Evolutionary conservation across 441 rosid genomes (phyloP).

Genomic region (Gossypium trilobum): DNA sequence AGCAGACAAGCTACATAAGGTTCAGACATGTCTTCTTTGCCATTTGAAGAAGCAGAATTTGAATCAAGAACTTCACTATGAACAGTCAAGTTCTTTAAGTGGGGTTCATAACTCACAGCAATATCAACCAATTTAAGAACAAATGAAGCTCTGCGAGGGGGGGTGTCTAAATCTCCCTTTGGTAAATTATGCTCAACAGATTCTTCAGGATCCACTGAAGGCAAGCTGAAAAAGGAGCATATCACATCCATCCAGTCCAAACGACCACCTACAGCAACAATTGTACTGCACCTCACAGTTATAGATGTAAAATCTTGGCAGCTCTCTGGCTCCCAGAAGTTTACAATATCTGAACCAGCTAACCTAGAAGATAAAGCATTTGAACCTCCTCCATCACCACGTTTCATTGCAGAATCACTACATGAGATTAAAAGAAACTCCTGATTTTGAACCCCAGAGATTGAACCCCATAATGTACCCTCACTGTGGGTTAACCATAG

Average conservation of each 20-base stretch:
- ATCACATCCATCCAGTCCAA: slow-evolving; percentile 81
- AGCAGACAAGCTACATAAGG: slow-evolving; percentile 57
- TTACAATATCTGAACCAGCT: slow-evolving; percentile 80
- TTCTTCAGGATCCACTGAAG: slow-evolving; percentile 33
- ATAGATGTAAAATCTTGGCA: slow-evolving; percentile 46
- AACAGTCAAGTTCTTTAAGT: slow-evolving; percentile 30
- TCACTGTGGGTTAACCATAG: slow-evolving; percentile 82
- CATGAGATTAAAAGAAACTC: slow-evolving; percentile 77
- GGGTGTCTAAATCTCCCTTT: slow-evolving; percentile 25
- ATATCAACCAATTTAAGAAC: slow-evolving; percentile 71
- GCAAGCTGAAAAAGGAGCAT: slow-evolving; percentile 58
- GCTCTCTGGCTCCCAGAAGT: slow-evolving; percentile 55
- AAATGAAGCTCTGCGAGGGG: slow-evolving; percentile 46
- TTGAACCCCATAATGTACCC: slow-evolving; percentile 70
- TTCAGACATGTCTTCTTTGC: slow-evolving; percentile 23
- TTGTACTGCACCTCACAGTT: slow-evolving; percentile 64
- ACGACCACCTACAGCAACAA: slow-evolving; percentile 87
- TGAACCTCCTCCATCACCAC: slow-evolving; percentile 95
- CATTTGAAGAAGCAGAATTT: slow-evolving; percentile 25
- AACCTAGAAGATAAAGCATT: slow-evolving; percentile 72
- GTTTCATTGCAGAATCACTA: slow-evolving; percentile 71
- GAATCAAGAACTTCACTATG: slow-evolving; percentile 29
- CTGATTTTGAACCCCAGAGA: slow-evolving; percentile 48
- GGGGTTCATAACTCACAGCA: slow-evolving; percentile 87
- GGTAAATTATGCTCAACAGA: slow-evolving; percentile 26